Conservation (phyloP, 2,329 filamentous ascomycete species). For the Epichloe gansuensis region DNA sequence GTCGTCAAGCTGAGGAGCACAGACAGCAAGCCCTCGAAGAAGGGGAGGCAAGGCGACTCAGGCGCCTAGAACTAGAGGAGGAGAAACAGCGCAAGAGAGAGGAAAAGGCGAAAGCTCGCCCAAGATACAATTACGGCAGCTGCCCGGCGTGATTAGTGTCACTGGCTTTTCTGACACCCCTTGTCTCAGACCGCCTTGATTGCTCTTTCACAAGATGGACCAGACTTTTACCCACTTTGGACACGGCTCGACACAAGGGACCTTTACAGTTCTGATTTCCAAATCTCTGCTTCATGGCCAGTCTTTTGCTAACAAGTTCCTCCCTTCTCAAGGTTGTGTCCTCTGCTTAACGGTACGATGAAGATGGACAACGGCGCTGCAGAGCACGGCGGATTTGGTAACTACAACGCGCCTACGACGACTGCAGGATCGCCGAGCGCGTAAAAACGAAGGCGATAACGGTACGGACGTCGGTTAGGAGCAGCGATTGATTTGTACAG, state of each 20-base stretch:
- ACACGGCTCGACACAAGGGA: neutral
- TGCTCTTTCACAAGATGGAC: neutral
- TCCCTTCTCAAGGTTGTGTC: constrained; percentile 53
- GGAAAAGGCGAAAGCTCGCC: constrained; percentile 11
- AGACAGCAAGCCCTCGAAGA: constrained; percentile 9
- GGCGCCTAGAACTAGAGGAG: constrained; percentile 7
- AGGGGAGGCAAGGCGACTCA: constrained; percentile 5
- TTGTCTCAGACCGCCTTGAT: neutral
- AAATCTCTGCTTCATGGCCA: neutral
- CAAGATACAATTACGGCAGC: constrained; percentile 12
- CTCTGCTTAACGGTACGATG: constrained; percentile 74
- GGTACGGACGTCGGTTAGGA: neutral
- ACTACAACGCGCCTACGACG: constrained; percentile 31
- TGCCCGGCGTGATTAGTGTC: constrained; percentile 11
- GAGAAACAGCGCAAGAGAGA: constrained; percentile 8
- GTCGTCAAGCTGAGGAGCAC: constrained; percentile 8
- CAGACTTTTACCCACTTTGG: neutral
- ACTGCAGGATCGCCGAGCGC: constrained; percentile 21
- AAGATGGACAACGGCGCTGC: constrained; percentile 44
- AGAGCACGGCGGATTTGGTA: constrained; percentile 48
- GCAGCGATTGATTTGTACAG: neutral
- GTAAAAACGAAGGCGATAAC: neutral
- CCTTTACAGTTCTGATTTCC: neutral
- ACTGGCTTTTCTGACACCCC: neutral
- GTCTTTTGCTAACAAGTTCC: constrained; percentile 9